These are phyloP conservation scores for Stylonectria norvegica DNA, from an alignment of 2,329 filamentous ascomycete genomes.

Conservation along the genomic window DNA sequence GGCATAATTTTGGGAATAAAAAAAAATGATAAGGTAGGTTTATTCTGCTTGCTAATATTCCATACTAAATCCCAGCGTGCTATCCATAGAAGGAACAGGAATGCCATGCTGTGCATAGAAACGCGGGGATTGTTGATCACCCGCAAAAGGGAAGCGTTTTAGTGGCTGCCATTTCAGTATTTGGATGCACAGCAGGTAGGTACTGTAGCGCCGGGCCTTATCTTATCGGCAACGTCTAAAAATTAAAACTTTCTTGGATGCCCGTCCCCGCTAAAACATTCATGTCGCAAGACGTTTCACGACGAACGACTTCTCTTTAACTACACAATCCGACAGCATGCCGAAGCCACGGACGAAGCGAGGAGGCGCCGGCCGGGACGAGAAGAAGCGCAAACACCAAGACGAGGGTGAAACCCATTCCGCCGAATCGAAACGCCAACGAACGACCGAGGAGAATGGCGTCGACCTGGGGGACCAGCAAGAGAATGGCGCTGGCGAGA, in stretches of 20 bases:
- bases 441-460: constrained; percentile 22
- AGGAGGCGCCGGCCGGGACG: constrained; percentile 36
- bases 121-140: too few species aligned
- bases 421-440: constrained; percentile 24
- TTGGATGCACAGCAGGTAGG: too few species aligned
- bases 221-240: constrained; percentile 20
- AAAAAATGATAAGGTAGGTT: too few species aligned
- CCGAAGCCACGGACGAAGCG: constrained; percentile 44
- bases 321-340: constrained; percentile 38
- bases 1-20: too few species aligned
- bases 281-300: constrained; percentile 4
- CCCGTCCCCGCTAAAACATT: constrained; percentile 17
- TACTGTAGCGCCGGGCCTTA: too few species aligned
- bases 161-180: too few species aligned
- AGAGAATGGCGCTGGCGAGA: constrained; percentile 44
- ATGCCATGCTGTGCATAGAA: too few species aligned
- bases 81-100: too few species aligned
- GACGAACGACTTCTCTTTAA: too few species aligned
- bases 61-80: too few species aligned
- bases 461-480: constrained; percentile 19
- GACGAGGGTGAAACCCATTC: constrained; percentile 26
- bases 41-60: too few species aligned
- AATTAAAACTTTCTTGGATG: constrained; percentile 18
- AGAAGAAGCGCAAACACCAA: constrained; percentile 39
- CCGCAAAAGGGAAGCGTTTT: too few species aligned